phyloP scores from a whole-genome alignment of 768 basidiomycete genomes.

The Calocera cornea region DNA sequence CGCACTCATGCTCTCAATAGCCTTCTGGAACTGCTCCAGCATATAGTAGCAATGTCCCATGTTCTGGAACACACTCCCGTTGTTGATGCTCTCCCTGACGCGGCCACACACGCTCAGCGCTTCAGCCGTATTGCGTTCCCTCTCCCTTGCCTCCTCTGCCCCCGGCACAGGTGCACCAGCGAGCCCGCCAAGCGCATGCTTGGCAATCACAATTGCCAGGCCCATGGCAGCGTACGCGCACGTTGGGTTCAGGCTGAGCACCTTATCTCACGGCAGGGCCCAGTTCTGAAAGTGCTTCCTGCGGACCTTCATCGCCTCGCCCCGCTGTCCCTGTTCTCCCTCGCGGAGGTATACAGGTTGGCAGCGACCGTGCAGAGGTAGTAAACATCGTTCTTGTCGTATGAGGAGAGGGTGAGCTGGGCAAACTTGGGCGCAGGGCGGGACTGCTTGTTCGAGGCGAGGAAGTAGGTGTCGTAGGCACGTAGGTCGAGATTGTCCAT shows the following conservation, averaged over 20 bases:
- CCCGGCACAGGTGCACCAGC: slow-evolving; percentile 34
- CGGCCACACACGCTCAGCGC: slow-evolving; percentile 83
- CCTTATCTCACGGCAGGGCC: slow-evolving; percentile 88
- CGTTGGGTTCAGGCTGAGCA: slow-evolving; percentile 63
- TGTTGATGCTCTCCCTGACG: slow-evolving; percentile 70
- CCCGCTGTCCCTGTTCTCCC: slow-evolving; percentile 63
- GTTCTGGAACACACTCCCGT: slow-evolving; percentile 83
- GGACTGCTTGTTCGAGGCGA: slow-evolving; percentile 49
- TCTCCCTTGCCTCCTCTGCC: slow-evolving; percentile 49
- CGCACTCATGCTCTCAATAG: slow-evolving; percentile 74
- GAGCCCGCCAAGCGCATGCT: slow-evolving; percentile 67
- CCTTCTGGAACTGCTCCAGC: slow-evolving; percentile 86
- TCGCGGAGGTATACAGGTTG: slow-evolving; percentile 71
- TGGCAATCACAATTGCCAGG: slow-evolving; percentile 83
- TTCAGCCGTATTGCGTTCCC: slow-evolving; percentile 61
- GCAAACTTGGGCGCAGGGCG: slow-evolving; percentile 79
- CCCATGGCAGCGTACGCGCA: slow-evolving; percentile 94
- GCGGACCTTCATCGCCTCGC: slow-evolving; percentile 50
- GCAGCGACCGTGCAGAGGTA: slow-evolving; percentile 80
- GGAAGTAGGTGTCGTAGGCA: slow-evolving; percentile 86
- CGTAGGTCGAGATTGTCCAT: slow-evolving; percentile 72
- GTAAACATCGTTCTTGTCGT: slow-evolving; percentile 79
- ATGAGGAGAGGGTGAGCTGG: slow-evolving; percentile 69
- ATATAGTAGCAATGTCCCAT: slow-evolving; percentile 93
- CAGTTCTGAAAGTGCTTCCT: slow-evolving; percentile 62